Percentiles rank a stretch among this genome's conserved stretches.
Evolutionary conservation across 257 asterid genomes (phyloP).

Genomic region (Nicotiana attenuata): DNA sequence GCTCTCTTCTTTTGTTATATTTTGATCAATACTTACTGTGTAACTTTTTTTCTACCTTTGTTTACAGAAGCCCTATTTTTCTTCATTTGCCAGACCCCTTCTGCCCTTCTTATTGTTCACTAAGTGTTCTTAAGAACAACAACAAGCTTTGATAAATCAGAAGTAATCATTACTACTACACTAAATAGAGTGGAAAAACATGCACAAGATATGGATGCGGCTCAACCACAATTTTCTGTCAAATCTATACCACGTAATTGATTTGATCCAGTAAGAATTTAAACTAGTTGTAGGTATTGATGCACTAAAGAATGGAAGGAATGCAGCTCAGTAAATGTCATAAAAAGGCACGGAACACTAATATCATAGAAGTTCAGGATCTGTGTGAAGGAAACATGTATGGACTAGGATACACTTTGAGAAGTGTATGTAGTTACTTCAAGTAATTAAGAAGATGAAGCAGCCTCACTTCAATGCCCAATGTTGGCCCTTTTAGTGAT

Average conservation of each 20-base stretch:
- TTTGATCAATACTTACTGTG: neutral
- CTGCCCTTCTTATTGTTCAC: neutral
- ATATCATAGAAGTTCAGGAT: neutral
- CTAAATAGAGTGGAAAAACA: neutral
- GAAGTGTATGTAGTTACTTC: too few species aligned
- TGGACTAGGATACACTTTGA: neutral
- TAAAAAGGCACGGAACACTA: neutral
- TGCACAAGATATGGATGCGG: too few species aligned
- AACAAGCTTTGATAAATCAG: too few species aligned
- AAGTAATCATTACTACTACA: neutral
- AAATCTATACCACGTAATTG: neutral
- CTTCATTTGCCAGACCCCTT: too few species aligned
- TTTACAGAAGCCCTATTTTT: too few species aligned
- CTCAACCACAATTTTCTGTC: neutral
- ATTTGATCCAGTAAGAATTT: neutral
- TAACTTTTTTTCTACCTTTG: too few species aligned
- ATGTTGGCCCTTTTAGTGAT: too few species aligned
- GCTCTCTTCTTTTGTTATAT: neutral
- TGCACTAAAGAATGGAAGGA: neutral
- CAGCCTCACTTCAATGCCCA: too few species aligned
- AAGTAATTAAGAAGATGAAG: too few species aligned
- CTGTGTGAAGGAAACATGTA: neutral
- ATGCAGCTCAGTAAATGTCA: neutral
- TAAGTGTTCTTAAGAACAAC: neutral
- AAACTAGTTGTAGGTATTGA: neutral